A percentile compares a stretch with the other conserved stretches of the same genome.
These are phyloP conservation scores for Paracorniculantispora psalliotae DNA, from an alignment of 2,329 filamentous ascomycete genomes.

Conservation along the genomic window DNA sequence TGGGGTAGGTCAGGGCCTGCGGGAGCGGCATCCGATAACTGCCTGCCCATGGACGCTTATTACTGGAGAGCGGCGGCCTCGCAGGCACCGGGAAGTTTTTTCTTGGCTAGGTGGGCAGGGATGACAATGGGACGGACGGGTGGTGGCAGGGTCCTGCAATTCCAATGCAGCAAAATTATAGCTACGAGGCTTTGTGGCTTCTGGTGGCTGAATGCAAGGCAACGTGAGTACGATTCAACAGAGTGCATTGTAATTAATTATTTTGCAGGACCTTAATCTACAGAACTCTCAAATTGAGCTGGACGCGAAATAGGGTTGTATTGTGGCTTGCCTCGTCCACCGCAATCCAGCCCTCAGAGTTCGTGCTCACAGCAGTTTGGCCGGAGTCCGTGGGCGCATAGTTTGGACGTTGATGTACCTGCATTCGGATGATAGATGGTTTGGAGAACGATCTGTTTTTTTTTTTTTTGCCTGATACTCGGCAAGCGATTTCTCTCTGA, in stretches of 20 bases:
- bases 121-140: background rate
- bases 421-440: too few relatives aligned
- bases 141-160: background rate
- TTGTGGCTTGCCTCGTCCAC: background rate
- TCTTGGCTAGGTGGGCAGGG: too few relatives aligned
- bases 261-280: background rate
- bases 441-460: too few relatives aligned
- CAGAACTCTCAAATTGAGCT: too few relatives aligned
- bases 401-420: too few relatives aligned
- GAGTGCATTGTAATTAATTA: background rate
- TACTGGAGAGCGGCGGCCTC: too few relatives aligned
- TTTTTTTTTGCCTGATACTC: too few relatives aligned
- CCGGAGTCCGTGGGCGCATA: background rate
- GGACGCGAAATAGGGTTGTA: background rate
- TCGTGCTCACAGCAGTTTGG: background rate
- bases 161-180: background rate
- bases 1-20: background rate
- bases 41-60: too few relatives aligned
- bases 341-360: background rate
- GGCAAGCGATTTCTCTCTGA: too few relatives aligned
- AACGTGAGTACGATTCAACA: background rate
- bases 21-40: background rate
- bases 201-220: slow-evolving; percentile 1
- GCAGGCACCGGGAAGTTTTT: too few relatives aligned
- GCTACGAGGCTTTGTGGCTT: background rate